These are phyloP conservation scores for Citrus australasica DNA, from an alignment of 345 rosid species.

Conservation along the genomic window DNA sequence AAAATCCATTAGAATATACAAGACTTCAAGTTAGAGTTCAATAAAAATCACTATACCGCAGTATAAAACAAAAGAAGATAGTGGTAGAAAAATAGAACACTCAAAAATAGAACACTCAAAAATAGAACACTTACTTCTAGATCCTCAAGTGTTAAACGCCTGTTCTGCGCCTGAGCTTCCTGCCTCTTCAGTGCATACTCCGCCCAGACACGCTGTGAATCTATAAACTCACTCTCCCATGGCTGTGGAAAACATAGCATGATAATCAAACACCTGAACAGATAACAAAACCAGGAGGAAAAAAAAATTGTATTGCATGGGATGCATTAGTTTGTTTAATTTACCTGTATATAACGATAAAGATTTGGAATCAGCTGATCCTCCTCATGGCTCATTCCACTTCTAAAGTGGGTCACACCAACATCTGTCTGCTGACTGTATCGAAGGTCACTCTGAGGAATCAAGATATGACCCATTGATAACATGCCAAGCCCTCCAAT, in stretches of 20 bases:
- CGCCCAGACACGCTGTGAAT: constrained; percentile 99
- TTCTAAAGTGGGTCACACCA: constrained; percentile 98
- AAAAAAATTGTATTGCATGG: not conserved
- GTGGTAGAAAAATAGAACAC: constrained; percentile 12
- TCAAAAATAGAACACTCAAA: too few species aligned
- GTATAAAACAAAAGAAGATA: not conserved
- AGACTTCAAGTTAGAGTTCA: not conserved
- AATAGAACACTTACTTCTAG: constrained; percentile 64
- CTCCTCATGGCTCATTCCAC: constrained; percentile 99
- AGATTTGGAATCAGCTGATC: constrained; percentile 99
- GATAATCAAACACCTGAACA: not conserved
- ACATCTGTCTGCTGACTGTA: constrained; percentile 99
- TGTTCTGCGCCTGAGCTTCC: constrained; percentile 99
- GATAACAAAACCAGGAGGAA: not conserved
- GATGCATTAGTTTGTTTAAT: not conserved
- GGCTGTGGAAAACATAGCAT: constrained; percentile 49
- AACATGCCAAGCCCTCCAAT: constrained; percentile 99
- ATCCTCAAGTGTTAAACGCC: constrained; percentile 98
- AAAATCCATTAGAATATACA: not conserved
- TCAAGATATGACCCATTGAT: constrained; percentile 99
- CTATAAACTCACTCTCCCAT: constrained; percentile 99
- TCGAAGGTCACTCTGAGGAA: constrained; percentile 99
- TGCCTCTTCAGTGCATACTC: constrained; percentile 99
- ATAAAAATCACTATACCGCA: not conserved
- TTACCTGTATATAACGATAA: constrained; percentile 92